These are phyloP conservation scores for Salvia splendens DNA, from an alignment of 257 asterid species.

Conservation along the genomic window DNA sequence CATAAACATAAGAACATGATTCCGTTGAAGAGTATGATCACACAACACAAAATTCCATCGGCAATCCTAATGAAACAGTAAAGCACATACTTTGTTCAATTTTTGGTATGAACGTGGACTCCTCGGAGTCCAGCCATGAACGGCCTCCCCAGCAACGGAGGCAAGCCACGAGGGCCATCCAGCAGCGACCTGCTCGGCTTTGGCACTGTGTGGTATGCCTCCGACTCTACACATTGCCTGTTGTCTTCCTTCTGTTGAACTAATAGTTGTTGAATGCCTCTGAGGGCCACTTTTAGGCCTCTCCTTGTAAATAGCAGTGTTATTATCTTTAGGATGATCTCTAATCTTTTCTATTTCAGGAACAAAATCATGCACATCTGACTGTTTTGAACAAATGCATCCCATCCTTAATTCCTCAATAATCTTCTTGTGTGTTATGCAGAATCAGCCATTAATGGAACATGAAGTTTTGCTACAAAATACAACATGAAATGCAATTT, in stretches of 20 bases:
- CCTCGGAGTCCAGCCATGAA: constrained; percentile 84
- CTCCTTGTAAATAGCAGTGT: constrained; percentile 6
- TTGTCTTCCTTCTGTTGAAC: constrained; percentile 37
- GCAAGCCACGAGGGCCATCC: constrained; percentile 97
- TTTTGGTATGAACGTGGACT: constrained; percentile 80
- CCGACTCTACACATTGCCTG: constrained; percentile 39
- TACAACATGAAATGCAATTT: background rate
- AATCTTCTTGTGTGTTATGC: constrained; percentile 10
- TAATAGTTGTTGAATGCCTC: constrained; percentile 58
- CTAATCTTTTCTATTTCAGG: constrained; percentile 36
- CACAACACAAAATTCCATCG: too few species aligned
- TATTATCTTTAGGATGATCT: background rate
- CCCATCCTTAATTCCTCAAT: constrained; percentile 51
- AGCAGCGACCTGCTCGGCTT: constrained; percentile 64
- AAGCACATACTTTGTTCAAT: constrained; percentile 49
- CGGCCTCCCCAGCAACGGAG: constrained; percentile 85
- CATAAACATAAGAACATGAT: background rate
- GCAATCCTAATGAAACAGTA: too few species aligned
- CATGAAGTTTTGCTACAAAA: background rate
- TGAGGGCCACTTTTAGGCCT: constrained; percentile 68
- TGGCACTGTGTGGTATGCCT: constrained; percentile 52
- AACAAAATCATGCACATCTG: constrained; percentile 44
- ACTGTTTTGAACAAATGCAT: constrained; percentile 68
- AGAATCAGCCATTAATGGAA: background rate
- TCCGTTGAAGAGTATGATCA: too few species aligned